phyloP scores from a whole-genome alignment of 1,139 yeast genomes.

The Entelexis sorbosivorans region DNA sequence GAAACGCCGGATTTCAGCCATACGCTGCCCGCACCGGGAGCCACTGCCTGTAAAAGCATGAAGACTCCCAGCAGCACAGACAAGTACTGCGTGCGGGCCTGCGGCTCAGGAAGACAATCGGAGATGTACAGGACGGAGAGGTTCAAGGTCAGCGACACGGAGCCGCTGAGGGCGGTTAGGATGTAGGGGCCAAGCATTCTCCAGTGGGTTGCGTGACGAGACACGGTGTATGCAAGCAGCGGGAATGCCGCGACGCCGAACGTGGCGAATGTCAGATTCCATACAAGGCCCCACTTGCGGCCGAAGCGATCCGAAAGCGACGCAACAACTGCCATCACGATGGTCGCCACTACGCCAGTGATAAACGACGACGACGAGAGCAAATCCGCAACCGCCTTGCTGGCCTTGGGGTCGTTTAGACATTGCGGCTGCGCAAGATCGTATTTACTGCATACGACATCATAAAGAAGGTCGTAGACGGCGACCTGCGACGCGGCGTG shows the following conservation, averaged over 20 bases:
- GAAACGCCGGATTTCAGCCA: constrained; percentile 8
- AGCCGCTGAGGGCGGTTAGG: constrained; percentile 16
- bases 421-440: constrained; percentile 1
- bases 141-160: constrained; percentile 12
- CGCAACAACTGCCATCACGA: constrained; percentile 5
- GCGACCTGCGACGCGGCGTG: constrained; percentile 14
- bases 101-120: constrained; percentile 15
- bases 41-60: constrained; percentile 17
- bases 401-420: constrained; percentile 4
- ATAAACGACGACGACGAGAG: constrained; percentile 12
- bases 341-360: constrained; percentile 13
- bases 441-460: constrained; percentile 7
- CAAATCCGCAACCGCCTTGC: constrained; percentile 8
- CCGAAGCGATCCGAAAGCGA: constrained; percentile 14
- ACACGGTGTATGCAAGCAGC: neutral
- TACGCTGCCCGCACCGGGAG: constrained; percentile 21
- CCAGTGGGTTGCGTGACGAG: constrained; percentile 8
- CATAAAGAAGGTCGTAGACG: constrained; percentile 13
- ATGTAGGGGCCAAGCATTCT: constrained; percentile 15
- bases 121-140: constrained; percentile 20
- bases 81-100: constrained; percentile 15
- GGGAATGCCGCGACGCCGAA: constrained; percentile 8
- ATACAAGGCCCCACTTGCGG: constrained; percentile 14
- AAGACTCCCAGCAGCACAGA: constrained; percentile 15
- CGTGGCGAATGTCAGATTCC: constrained; percentile 12